Percentiles rank a stretch among this genome's conserved stretches.
Evolutionary conservation across 2,329 filamentous ascomycete genomes (phyloP).

Genomic region (Diaporthe caulivora): DNA sequence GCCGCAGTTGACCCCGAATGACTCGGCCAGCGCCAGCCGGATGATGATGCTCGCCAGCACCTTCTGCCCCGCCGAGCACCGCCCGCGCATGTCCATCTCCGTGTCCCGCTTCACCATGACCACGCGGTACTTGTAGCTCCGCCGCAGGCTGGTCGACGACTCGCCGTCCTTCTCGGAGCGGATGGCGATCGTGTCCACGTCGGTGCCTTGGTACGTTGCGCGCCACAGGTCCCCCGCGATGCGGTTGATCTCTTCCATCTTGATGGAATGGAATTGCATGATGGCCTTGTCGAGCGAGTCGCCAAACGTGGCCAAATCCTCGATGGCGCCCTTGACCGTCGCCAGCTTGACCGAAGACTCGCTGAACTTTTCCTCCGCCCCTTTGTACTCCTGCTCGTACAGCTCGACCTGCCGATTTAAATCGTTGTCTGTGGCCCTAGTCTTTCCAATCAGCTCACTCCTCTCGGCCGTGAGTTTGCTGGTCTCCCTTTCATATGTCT

Average conservation of each 20-base stretch:
- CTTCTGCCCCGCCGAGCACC: constrained; percentile 96
- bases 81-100: constrained; percentile 99
- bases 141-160: constrained; percentile 67
- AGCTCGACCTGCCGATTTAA: constrained; percentile 79
- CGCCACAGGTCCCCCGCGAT: constrained; percentile 98
- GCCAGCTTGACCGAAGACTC: constrained; percentile 90
- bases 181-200: constrained; percentile 97
- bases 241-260: constrained; percentile 98
- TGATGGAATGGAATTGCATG: constrained; percentile 95
- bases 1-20: constrained; percentile 95
- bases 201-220: constrained; percentile 94
- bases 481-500: constrained; percentile 74
- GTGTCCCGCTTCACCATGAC: constrained; percentile 98
- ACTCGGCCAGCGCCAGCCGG: constrained; percentile 93
- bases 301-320: constrained; percentile 86
- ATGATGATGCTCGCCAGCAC: constrained; percentile 98
- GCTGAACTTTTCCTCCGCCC: constrained; percentile 84
- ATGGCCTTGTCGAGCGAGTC: constrained; percentile 93
- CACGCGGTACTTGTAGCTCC: constrained; percentile 96
- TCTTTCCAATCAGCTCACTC: constrained; percentile 79
- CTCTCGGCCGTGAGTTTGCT: constrained; percentile 79
- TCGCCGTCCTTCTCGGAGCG: constrained; percentile 87
- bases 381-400: constrained; percentile 88
- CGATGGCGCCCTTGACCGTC: constrained; percentile 92
- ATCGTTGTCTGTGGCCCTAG: constrained; percentile 88